A percentile compares a stretch with the other conserved stretches of the same genome.
Evolutionary conservation across 2,329 filamentous ascomycete species (phyloP).

Genomic region (Colletotrichum spinosum): DNA sequence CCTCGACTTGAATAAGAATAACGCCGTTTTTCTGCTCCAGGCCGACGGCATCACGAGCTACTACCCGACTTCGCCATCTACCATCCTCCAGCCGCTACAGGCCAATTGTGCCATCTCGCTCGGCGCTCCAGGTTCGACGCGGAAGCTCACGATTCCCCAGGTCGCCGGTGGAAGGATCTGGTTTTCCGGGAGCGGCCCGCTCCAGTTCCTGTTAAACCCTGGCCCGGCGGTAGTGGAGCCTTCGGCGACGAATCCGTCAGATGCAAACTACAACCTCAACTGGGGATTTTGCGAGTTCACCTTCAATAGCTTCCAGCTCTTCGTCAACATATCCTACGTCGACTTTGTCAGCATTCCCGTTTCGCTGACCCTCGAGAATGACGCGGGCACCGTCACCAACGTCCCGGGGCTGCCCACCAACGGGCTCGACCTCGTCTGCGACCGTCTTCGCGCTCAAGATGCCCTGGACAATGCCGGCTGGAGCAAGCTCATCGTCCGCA

Average conservation of each 20-base stretch:
- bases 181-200: slow-evolving; percentile 70
- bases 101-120: slow-evolving; percentile 73
- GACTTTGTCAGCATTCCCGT: slow-evolving; percentile 80
- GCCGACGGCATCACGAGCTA: slow-evolving; percentile 75
- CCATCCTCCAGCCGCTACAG: slow-evolving; percentile 61
- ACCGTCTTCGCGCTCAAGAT: slow-evolving; percentile 58
- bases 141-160: slow-evolving; percentile 73
- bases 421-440: slow-evolving; percentile 60
- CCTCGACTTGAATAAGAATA: slow-evolving; percentile 68
- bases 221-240: slow-evolving; percentile 81
- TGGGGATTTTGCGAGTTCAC: slow-evolving; percentile 80
- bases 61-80: slow-evolving; percentile 69
- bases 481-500: slow-evolving; percentile 62
- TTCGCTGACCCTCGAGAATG: slow-evolving; percentile 63
- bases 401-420: slow-evolving; percentile 62
- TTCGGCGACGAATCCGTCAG: slow-evolving; percentile 73
- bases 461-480: slow-evolving; percentile 61
- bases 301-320: slow-evolving; percentile 70
- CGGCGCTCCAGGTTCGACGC: slow-evolving; percentile 69
- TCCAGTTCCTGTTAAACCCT: slow-evolving; percentile 78
- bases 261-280: slow-evolving; percentile 69
- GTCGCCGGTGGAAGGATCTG: slow-evolving; percentile 79
- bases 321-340: slow-evolving; percentile 78
- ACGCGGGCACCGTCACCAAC: slow-evolving; percentile 54
- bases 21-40: slow-evolving; percentile 70